phyloP scores from a whole-genome alignment of 2,329 filamentous ascomycete genomes.

The Diaporthe nobilis region DNA sequence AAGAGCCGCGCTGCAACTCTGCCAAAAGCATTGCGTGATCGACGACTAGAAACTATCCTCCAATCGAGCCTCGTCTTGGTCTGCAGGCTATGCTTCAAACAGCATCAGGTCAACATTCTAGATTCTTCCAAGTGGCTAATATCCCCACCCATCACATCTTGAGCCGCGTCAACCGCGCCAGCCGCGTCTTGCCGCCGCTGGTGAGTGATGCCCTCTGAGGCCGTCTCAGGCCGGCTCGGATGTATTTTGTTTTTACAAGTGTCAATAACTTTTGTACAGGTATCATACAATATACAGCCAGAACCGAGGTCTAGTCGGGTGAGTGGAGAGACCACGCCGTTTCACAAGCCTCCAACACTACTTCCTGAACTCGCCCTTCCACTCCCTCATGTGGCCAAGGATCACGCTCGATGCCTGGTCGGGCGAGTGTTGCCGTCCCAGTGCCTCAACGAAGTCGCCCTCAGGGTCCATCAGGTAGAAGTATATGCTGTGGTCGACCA shows the following conservation, averaged over 20 bases:
- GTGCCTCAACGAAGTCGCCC: slow-evolving; percentile 96
- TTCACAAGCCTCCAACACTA: slow-evolving; percentile 24
- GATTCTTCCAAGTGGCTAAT: neutral
- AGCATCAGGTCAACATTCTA: slow-evolving; percentile 8
- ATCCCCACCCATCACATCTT: neutral
- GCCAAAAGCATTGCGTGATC: slow-evolving; percentile 32
- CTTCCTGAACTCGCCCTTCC: slow-evolving; percentile 53
- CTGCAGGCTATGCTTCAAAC: slow-evolving; percentile 33
- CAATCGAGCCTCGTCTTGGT: slow-evolving; percentile 13
- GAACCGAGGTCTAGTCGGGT: neutral
- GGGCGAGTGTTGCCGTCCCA: slow-evolving; percentile 94
- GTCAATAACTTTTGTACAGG: neutral
- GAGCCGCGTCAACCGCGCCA: neutral
- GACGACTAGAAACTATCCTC: slow-evolving; percentile 12
- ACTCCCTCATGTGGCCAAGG: slow-evolving; percentile 83
- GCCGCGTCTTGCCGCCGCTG: neutral
- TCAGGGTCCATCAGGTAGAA: slow-evolving; percentile 99
- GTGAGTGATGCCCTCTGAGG: neutral
- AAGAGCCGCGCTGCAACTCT: slow-evolving; percentile 32
- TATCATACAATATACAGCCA: slow-evolving; percentile 18
- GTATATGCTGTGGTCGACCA: slow-evolving; percentile 99
- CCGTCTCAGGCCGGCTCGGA: neutral
- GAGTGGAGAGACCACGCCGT: slow-evolving; percentile 35
- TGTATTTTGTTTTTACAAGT: neutral
- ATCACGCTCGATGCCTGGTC: slow-evolving; percentile 89